Base-by-base conservation (phyloP, 2,329 filamentous ascomycete genomes). In the Fonsecaea pedrosoi region DNA sequence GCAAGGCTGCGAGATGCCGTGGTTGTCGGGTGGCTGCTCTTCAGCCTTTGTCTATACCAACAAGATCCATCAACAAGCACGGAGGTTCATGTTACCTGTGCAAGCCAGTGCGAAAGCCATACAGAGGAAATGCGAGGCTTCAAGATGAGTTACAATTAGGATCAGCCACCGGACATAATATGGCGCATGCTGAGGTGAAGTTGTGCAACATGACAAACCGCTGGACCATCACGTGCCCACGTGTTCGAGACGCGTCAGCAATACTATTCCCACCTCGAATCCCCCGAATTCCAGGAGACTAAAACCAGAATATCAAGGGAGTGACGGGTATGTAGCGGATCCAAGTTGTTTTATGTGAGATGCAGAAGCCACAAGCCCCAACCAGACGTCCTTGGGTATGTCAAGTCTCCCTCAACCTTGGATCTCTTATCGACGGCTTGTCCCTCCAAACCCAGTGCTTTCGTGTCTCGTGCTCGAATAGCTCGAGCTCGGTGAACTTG, bases 391-490 rank as follows among this genome's bases (percentile, higher is more conserved):
- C 2, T 10, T 21, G 40, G 7, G 40, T 6, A 42, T 9, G 38
- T 34, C 32, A 34, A 32, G 15, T 50, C 30, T 37, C 30, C 48
- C 73, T 25, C 21, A 9, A 50, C 45, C n/a, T 9, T 9, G 4
- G 1, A n/a, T 25, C 2, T 25, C 18, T 70, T 69, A 81, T 58
- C 80, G 75, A 55, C 80, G 75, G 53, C 75, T 77, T 2, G 81
- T 82, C 13, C 80, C 81, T 30, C 81, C 81, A 74, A 83, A 82
- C 1, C 81, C 81, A 38, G 80, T 82, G 62, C 79, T 81, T 56
- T 74, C 73, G 38, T 78, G 72, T 55, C 77, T 73, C 35, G 75
- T 73, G 48, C 71, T 72, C 62, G 73, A 75, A 40, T 65, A 72
- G n/a, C 77, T 72, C 37, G 63, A 71, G 21, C 63, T 62, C 32